Base-by-base conservation (phyloP, 148 eudicot genomes). In the Rhododendron ovatum region DNA sequence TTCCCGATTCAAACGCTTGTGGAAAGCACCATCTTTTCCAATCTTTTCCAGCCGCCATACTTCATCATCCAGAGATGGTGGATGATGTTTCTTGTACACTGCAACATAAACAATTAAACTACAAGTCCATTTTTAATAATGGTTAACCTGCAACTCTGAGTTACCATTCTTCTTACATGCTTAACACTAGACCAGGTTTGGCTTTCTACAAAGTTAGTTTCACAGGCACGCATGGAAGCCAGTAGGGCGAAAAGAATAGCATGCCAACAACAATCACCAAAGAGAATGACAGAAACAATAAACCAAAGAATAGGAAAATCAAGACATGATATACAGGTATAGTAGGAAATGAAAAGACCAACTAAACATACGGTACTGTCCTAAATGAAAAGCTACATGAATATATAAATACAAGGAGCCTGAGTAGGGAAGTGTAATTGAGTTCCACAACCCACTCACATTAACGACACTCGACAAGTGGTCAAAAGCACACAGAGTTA, bases 11-110 rank as follows among this genome's bases (percentile, higher is more conserved):
- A 96, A 88, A 86, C 94, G 92, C 85, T 91, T 92, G 87, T 94
- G 95, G 71, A 94, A 90, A 51, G 95, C 94, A 65, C 96, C 98
- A 81, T 91, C 94, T 88, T 91, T 95, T 13, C 95, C 92, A 83
- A 96, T 94, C 79, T 94, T 92, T 78, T 92, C 91, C 67, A 96
- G 83, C 63, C 97, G 88, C 92, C 94, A 96, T 57, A 96, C 97
- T 84, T 94, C 93, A 90, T 95, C 98, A 73, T 76, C 84, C 47
- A 94, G 84, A 85, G 90, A 87, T 50, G 99, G 99, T n/a, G 92
- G 95, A 76, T 94, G 91, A 88, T 93, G 95, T 89, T 96, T 96
- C 92, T 88, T 92, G 93, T 92, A 92, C 90, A 92, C 99, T 96
- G 92, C 90, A 94, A 91, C 15, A 86, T 7, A 77, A 37, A 85